These are phyloP conservation scores for Syncephalastrum monosporum DNA, from an alignment of 371 early-diverging fungal genomes.

Conservation along the genomic window DNA sequence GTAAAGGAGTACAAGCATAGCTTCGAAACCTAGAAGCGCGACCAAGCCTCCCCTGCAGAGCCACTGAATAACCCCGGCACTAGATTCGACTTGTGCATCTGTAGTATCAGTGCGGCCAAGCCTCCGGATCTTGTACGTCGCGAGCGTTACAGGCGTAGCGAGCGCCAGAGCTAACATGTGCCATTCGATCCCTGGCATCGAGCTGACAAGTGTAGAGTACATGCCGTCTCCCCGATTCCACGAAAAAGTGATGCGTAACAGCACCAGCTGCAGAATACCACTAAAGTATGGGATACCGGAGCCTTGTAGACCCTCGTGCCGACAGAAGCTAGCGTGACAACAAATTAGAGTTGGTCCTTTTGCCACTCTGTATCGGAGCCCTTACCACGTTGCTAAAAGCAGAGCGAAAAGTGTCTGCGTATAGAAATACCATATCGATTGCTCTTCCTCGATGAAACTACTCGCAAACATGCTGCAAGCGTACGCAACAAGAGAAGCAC, in stretches of 20 bases:
- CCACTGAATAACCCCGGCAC: too few species aligned
- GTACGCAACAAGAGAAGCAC: conserved; percentile 22
- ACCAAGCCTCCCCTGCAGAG: too few species aligned
- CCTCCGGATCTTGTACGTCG: conserved; percentile 10
- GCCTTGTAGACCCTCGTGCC: too few species aligned
- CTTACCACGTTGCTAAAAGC: conserved; percentile 46
- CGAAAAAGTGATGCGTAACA: conserved; percentile 6
- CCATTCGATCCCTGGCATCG: conserved; percentile 7
- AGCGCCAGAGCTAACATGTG: conserved; percentile 18
- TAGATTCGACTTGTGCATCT: too few species aligned
- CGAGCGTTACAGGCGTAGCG: conserved; percentile 10
- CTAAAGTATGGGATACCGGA: too few species aligned
- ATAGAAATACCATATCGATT: conserved; percentile 74
- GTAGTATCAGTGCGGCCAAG: too few species aligned
- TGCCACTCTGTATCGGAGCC: conserved; percentile 17
- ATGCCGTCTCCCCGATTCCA: conserved; percentile 1
- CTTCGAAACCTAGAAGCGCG: too few species aligned
- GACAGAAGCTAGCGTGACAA: conserved; percentile 4
- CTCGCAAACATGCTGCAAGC: conserved; percentile 64
- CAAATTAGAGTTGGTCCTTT: neutral
- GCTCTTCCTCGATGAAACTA: conserved; percentile 81
- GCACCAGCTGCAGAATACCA: conserved; percentile 10
- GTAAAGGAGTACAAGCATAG: conserved; percentile 17
- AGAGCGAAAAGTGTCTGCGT: conserved; percentile 52
- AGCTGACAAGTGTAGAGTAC: too few species aligned